Evolutionary conservation across 805 yeast species (phyloP), one percentile per base, ranked within the genome.

Genomic region (Saccharomycopsis olivae): DNA sequence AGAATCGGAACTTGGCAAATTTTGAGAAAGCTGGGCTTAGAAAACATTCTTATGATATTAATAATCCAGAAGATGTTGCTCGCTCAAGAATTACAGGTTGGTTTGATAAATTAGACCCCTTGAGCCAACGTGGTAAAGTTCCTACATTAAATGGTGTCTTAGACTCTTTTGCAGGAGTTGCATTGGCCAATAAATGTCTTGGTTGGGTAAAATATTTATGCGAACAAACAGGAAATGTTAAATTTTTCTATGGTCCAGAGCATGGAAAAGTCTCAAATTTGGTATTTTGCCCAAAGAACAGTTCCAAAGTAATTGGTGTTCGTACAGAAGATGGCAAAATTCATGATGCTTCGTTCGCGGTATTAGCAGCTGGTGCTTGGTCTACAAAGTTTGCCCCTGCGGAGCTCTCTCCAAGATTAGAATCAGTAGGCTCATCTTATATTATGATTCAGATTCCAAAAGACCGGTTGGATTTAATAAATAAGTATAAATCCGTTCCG

Each of bases 371-470:
- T 37, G 63, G 63, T 9, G 56, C 60, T 13, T 58, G 62, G 61
- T 48, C 57, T 3, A 50, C 55, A 3, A 37, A 43, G 13, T 40
- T 58, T 4, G 50, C 57, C 23, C 58, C 54, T 36, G n/a, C n/a
- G n/a, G 53, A 37, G 18, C 18, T 37, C 55, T 4, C 29, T 36
- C 29, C 51, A 49, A 30, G 53, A 44, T 16, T 46, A 51, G 14
- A 59, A 57, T 38, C 61, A 57, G 5, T 53, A 57, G 5, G 53
- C 53, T n/a, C 62, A 57, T 13, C 54, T 59, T 24, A 56, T 59
- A 14, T 53, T 52, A 4, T 33, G 54, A 23, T 49, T 56, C 17
- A 52, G 56, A 30, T 37, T 15, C 35, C 40, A 29, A 35, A 59
- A 5, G 38, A 35, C 14, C 36, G 38, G 11, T 16, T 43, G 10